A percentile compares a stretch with the other conserved stretches of the same genome.
Conservation (phyloP, 78 protist genomes). For the Dictyostelium discoideum region dicty_2.7 NC_007089.4:2912001-2912500, state of each 20-base stretch:
- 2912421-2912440: not conserved
- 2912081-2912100: not conserved
- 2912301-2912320: conserved; percentile 55
- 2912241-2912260: conserved; percentile 71
- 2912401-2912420: not conserved
- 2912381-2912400: not conserved
- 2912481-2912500: not conserved
- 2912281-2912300: not conserved
- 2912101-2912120: not conserved
- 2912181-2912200: not conserved
- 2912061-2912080: not conserved
- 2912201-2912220: not conserved
- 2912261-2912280: conserved; percentile 55
- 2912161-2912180: conserved; percentile 14
- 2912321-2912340: conserved; percentile 50
- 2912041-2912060: not conserved
- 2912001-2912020: not conserved
- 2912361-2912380: conserved; percentile 73
- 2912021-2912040: not conserved
- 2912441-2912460: not conserved
- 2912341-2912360: conserved; percentile 67
- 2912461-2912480: not conserved
- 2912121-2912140: not conserved
- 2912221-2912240: conserved; percentile 58
- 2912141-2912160: conserved; percentile 3